Evolutionary conservation across 2,329 filamentous ascomycete genomes (phyloP), one percentile per base, ranked within the genome.

Genomic region (Colletotrichum sidae): DNA sequence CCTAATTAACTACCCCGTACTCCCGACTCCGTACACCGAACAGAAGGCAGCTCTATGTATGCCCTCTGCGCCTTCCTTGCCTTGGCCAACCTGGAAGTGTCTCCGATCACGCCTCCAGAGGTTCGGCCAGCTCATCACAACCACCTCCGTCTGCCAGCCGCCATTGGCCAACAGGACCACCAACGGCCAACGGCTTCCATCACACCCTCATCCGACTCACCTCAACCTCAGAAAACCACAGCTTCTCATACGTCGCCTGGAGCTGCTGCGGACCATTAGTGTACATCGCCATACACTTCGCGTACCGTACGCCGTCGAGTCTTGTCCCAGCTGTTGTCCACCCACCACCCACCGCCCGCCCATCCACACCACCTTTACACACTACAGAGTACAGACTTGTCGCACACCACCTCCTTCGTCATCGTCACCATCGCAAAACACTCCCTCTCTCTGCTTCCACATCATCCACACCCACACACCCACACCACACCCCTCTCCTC

Each of bases 81-180:
- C 25, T 25, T 25, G 25, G 25, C 25, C 25, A 25, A 25, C 25
- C 25, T 25, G 25, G 25, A 25, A 25, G 25, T 25, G 25, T 25
- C 25, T 25, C 25, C 25, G 25, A 25, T 25, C 25, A 25, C 25
- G 25, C 25, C 25, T 25, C 25, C 25, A 25, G 25, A 25, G 25
- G 25, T 25, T 25, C 44, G 17, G 57, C 52, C 58, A 65, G 58
- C 62, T 55, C 62, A 65, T 62, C 57, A 62, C 7, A n/a, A 56
- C 37, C 51, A 60, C 47, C 60, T 58, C 49, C 47, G 37, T n/a
- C 35, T 13, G 50, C 50, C 50, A 52, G 25, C 35, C 15, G 37
- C 35, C 35, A 49, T 13, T 33, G 17, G 45, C 45, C 45, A 49
- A 33, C n/a, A 17, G 45, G 17, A 17, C 17, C 49, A 38, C 58